Evolutionary conservation across 2,329 filamentous ascomycete genomes (phyloP).

Genomic region (Botrytis cinerea): DNA sequence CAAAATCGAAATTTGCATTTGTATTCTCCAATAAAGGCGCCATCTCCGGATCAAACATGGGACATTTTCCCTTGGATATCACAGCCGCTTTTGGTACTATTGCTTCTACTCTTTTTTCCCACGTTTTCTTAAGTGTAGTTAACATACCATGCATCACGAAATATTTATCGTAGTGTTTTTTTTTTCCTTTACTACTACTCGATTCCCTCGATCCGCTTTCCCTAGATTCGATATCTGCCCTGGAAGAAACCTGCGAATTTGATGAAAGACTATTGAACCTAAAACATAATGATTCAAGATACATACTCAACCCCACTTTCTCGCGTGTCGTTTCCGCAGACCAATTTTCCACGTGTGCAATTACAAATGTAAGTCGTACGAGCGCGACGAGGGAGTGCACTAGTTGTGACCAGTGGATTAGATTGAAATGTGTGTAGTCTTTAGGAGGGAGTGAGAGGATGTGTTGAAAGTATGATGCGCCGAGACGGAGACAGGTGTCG

Average conservation of each 20-base stretch:
- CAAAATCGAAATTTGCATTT: conserved; percentile 28
- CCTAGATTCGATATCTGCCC: not conserved
- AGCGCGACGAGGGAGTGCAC: conserved; percentile 33
- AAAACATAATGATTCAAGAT: conserved; percentile 38
- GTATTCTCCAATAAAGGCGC: not conserved
- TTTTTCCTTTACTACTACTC: not conserved
- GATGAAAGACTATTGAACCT: conserved; percentile 32
- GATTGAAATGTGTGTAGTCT: conserved; percentile 32
- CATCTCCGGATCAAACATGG: conserved; percentile 14
- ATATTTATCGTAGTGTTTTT: not conserved
- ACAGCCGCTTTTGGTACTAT: not conserved
- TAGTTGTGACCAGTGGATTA: conserved; percentile 31
- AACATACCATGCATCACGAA: conserved; percentile 3
- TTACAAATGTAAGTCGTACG: conserved; percentile 37
- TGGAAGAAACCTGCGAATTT: not conserved
- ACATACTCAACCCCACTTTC: conserved; percentile 37
- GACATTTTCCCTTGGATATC: conserved; percentile 8
- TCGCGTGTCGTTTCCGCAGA: conserved; percentile 32
- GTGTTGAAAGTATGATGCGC: conserved; percentile 35
- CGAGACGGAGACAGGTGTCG: conserved; percentile 13
- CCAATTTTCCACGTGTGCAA: conserved; percentile 35
- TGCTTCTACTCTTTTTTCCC: not conserved
- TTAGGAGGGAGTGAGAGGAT: conserved; percentile 35
- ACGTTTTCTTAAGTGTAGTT: conserved; percentile 9
- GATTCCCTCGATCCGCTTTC: not conserved